phyloP scores from a whole-genome alignment of 1,139 yeast genomes.

The Kazachstania sp. region DNA sequence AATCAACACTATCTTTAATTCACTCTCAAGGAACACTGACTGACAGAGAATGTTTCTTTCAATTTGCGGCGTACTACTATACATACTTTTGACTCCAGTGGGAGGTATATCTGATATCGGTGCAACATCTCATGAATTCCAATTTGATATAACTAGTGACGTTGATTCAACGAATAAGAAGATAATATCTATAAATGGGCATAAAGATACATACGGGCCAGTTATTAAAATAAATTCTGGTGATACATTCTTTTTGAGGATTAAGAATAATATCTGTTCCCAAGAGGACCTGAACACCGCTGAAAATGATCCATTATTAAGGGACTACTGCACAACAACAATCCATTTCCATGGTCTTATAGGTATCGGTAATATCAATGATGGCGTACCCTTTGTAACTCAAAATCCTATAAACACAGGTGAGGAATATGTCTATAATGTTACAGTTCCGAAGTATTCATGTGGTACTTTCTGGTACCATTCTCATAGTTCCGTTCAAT shows the following conservation, averaged over 20 bases:
- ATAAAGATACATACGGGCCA: constrained; percentile 19
- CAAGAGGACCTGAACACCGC: constrained; percentile 7
- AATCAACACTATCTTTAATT: too few relatives aligned
- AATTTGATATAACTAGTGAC: constrained; percentile 12
- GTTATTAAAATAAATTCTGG: constrained; percentile 17
- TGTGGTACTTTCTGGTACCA: constrained; percentile 47
- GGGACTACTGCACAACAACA: constrained; percentile 27
- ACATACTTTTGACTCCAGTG: not conserved
- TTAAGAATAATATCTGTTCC: constrained; percentile 19
- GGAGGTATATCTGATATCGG: not conserved
- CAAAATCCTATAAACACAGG: constrained; percentile 37
- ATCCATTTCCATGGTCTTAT: constrained; percentile 44
- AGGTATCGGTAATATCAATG: constrained; percentile 34
- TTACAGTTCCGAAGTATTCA: constrained; percentile 35
- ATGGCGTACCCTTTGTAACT: constrained; percentile 40
- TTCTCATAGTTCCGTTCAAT: constrained; percentile 42
- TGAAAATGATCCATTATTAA: constrained; percentile 10
- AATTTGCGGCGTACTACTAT: not conserved
- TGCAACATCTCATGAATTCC: constrained; percentile 8
- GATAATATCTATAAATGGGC: constrained; percentile 19
- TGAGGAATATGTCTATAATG: constrained; percentile 33
- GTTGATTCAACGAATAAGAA: constrained; percentile 13
- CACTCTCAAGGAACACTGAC: too few relatives aligned
- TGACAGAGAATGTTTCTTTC: not conserved
- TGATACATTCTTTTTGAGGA: constrained; percentile 15